phyloP scores from a whole-genome alignment of 169 alveolate genomes.

The Cryptosporidium viatorum region DNA sequence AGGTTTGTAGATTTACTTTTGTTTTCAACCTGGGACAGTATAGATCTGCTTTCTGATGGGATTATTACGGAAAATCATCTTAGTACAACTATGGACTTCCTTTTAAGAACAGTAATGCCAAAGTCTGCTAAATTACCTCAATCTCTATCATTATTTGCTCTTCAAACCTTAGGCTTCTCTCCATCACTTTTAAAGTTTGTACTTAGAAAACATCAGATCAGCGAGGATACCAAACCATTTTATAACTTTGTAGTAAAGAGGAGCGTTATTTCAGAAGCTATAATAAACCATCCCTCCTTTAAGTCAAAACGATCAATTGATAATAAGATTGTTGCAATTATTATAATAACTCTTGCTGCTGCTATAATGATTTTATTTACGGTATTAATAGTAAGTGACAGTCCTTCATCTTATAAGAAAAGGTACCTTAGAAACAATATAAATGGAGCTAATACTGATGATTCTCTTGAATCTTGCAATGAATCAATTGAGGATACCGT shows the following conservation, averaged over 20 bases:
- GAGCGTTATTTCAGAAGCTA: conserved; percentile 27
- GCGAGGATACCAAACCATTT: conserved; percentile 43
- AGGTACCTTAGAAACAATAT: conserved; percentile 10
- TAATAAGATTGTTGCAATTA: conserved; percentile 2
- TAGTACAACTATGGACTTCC: conserved; percentile 3
- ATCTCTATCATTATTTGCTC: neutral
- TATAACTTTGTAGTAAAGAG: conserved; percentile 27
- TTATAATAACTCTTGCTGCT: neutral
- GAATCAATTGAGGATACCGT: neutral
- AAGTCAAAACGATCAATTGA: neutral
- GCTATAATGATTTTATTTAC: neutral
- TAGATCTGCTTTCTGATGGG: conserved; percentile 14
- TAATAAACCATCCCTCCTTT: conserved; percentile 30
- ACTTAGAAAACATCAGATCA: conserved; percentile 24
- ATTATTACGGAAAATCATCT: conserved; percentile 14
- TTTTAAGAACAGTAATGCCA: neutral
- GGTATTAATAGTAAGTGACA: conserved; percentile 24
- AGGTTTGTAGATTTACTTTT: conserved; percentile 57
- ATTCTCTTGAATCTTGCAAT: neutral
- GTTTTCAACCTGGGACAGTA: conserved; percentile 8
- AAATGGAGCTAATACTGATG: neutral
- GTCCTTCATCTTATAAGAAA: conserved; percentile 35
- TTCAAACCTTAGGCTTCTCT: conserved; percentile 37
- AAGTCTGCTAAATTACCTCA: neutral
- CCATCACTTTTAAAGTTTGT: conserved; percentile 33